phyloP scores from a whole-genome alignment of 805 yeast genomes.

The Nakazawaea molendinolei region DNA sequence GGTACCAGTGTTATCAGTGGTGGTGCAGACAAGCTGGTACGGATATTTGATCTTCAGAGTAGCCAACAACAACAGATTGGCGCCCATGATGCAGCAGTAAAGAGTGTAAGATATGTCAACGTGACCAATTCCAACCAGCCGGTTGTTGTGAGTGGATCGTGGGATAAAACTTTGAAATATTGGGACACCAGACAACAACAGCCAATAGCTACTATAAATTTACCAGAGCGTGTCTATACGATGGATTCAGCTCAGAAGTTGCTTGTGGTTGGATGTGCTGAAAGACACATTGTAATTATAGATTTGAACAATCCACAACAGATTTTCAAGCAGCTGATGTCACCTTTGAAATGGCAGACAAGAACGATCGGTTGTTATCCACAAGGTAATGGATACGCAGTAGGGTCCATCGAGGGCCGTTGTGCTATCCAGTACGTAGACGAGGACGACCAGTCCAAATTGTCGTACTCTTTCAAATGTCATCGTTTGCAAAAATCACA shows the following conservation, averaged over 20 bases:
- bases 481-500: slow-evolving; percentile 63
- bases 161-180: slow-evolving; percentile 92
- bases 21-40: slow-evolving; percentile 86
- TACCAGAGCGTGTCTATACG: slow-evolving; percentile 88
- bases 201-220: slow-evolving; percentile 71
- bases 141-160: slow-evolving; percentile 85
- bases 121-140: slow-evolving; percentile 81
- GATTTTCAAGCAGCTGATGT: slow-evolving; percentile 63
- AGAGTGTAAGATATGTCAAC: slow-evolving; percentile 65
- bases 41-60: slow-evolving; percentile 71
- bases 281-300: slow-evolving; percentile 69
- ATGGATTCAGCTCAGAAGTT: slow-evolving; percentile 81
- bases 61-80: slow-evolving; percentile 86
- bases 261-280: slow-evolving; percentile 92
- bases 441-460: slow-evolving; percentile 63
- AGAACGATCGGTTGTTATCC: slow-evolving; percentile 78
- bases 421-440: slow-evolving; percentile 92
- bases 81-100: slow-evolving; percentile 76
- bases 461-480: slow-evolving; percentile 88
- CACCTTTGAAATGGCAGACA: slow-evolving; percentile 89
- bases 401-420: slow-evolving; percentile 92
- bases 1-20: slow-evolving; percentile 86
- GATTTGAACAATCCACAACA: slow-evolving; percentile 79
- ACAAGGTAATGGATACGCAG: slow-evolving; percentile 87
- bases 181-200: slow-evolving; percentile 90